A percentile compares a stretch with the other conserved stretches of the same genome.
These are phyloP conservation scores for Cytidiella melzeri DNA, from an alignment of 768 basidiomycete genomes.

Conservation along the genomic window DNA sequence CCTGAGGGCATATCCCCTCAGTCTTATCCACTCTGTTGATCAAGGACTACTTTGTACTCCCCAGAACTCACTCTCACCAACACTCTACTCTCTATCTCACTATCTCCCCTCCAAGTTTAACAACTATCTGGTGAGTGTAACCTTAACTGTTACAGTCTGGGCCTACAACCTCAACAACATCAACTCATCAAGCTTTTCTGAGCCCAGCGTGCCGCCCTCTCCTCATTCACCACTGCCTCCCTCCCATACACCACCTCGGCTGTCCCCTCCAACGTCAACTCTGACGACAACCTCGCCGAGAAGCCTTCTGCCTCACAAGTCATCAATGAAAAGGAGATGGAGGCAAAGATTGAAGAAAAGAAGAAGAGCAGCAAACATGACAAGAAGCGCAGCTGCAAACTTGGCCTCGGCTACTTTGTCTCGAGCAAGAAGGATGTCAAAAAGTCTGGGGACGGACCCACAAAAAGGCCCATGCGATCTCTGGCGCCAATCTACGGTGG, in stretches of 20 bases:
- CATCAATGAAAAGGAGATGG: constrained; percentile 18
- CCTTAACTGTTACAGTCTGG: too few relatives aligned
- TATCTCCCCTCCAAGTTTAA: too few relatives aligned
- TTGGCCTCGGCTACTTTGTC: constrained; percentile 22
- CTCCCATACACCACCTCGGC: constrained; percentile 26
- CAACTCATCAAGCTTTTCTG: constrained; percentile 83
- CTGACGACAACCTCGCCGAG: constrained; percentile 49
- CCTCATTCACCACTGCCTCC: constrained; percentile 35
- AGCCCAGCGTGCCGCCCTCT: constrained; percentile 40
- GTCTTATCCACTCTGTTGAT: too few relatives aligned
- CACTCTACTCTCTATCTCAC: too few relatives aligned
- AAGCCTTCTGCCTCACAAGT: constrained; percentile 28
- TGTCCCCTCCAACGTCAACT: constrained; percentile 40
- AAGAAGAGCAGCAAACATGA: constrained; percentile 2
- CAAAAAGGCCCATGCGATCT: constrained; percentile 38
- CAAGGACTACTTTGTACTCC: too few relatives aligned
- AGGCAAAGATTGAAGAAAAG: constrained; percentile 15
- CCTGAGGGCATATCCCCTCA: too few relatives aligned
- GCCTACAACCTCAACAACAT: constrained; percentile 77
- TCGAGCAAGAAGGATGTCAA: constrained; percentile 42
- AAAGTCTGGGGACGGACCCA: constrained; percentile 34
- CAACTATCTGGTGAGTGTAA: too few relatives aligned
- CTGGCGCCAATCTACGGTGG: constrained; percentile 72
- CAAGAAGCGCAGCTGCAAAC: constrained; percentile 21
- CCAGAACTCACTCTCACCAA: too few relatives aligned